Evolutionary conservation across 169 alveolate species (phyloP), one percentile per base, ranked within the genome.

Genomic region (Fabrea salina): DNA sequence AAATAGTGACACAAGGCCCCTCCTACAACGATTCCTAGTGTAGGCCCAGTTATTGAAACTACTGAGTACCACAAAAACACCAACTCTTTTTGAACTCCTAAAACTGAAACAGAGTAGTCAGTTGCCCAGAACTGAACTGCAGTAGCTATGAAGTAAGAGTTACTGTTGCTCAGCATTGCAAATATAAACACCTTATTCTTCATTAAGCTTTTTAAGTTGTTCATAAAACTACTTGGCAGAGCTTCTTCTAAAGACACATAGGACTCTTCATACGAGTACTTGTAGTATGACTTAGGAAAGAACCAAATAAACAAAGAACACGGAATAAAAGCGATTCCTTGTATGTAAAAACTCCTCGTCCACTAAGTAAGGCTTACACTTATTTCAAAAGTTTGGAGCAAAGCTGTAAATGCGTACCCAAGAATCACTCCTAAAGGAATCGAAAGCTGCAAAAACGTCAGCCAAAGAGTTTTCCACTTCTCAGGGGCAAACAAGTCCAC

Each of bases 401-500:
- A 41, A 13, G 84, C 81, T 6, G 94, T 84, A n/a, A 86, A 19
- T 7, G 84, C 66, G 78, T 91, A 91, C 0, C 96, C 96, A 32
- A 82, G 50, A 22, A 82, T 82, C 4, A 88, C 87, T 13, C 99
- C 99, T 37, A 92, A 89, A 4, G 94, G 93, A 27, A 91, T 91
- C 8, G 97, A 95, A 25, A 95, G 86, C 53, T 96, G 98, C 30
- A 95, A 75, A 43, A 92, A 80, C 3, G 98, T 96, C 99, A 97
- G 96, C 99, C 99, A 96, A 49, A 88, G 90, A 5, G 98, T 95
- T 71, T 91, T 90, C 57, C 86, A 78, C 53, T 86, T 90, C 4
- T 68, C 82, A 1, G 99, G 99, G 5, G 98, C 93, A 66, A 94
- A 96, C 56, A 89, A 95, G 82, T 96, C 97, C 25, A 96, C 95